Evolutionary conservation across 2,329 filamentous ascomycete species (phyloP), one percentile per base, ranked within the genome.

Genomic region (Coniella lustricola): DNA sequence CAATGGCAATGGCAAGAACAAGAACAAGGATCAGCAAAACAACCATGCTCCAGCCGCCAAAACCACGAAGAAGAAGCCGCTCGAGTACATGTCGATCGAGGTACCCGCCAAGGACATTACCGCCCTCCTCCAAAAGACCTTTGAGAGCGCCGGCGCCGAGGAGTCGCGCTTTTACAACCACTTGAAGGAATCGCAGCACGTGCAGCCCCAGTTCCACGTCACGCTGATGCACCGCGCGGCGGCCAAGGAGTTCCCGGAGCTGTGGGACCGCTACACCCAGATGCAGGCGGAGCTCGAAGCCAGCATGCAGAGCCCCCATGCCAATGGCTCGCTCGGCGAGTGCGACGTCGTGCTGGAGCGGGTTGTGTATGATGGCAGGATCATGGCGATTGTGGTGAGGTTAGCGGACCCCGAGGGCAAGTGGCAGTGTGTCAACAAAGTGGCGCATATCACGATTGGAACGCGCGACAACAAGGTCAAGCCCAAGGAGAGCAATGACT

Each of bases 371-470:
- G 86, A 97, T 60, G 74, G 83, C 54, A 79, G 89, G 4, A 73
- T 97, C 60, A 97, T 98, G 93, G 84, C 89, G 5, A 85, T 98
- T 49, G 87, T 95, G 3, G 89, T 88, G 14, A 80, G 90, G 9
- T 71, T 95, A 3, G 68, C 79, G 5, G 79, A 81, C 49, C 67
- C 76, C 13, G 68, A 65, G 52, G 67, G 63, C 37, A 69, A 70
- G 40, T 87, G 83, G 81, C 73, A 81, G 48, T 91, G 84, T 53
- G 77, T 79, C 37, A 98, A 98, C 61, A 67, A 74, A 13, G 75
- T 94, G 29, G 82, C 90, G 10, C 93, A 98, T 63, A 80, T 98
- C 51, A 98, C 93, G 0, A 75, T 97, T 7, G 93, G 93, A 17
- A 98, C 93, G 0, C 79, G 82, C 9, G 77, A 82, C 55, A 67